Evolutionary conservation across 2,329 filamentous ascomycete species (phyloP), one percentile per base, ranked within the genome.

Genomic region (Sarocladium oryzae): DNA sequence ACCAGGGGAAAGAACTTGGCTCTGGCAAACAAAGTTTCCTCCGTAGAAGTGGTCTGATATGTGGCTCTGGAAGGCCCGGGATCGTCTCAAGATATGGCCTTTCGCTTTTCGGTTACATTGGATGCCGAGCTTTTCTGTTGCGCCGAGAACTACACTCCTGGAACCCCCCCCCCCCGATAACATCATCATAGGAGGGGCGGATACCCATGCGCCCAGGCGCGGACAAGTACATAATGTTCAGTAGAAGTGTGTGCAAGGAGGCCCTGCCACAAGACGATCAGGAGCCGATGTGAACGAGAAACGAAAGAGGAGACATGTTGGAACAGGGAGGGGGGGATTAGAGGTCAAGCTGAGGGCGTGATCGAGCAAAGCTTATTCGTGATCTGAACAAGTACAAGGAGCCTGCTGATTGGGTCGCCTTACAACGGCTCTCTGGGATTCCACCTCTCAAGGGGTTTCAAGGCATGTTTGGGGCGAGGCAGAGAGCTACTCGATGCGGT

Each of bases 51-150:
- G 43, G 43, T 48, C 43, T 48, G 43, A 48, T 48, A 33, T 18
- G 16, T 33, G 43, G 10, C n/a, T 15, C 43, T 33, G n/a, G 18
- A 13, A 21, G 28, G 28, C 26, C 15, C 43, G 26, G 43, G 43
- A 48, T 48, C 43, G 43, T 48, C 43, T 48, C 43, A 48, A 48
- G 8, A 23, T 4, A 3, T 16, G n/a, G 3, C 6, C 7, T 21
- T 21, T 33, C 20, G 26, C 15, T 48, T 32, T 21, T 33, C 43
- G 43, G 43, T 48, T 48, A 9, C 43, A 48, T 48, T 23, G 43
- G 43, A 48, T 48, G 43, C 43, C 43, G 43, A 48, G 43, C 24
- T 24, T 48, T 48, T 48, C 43, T 48, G 26, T 48, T 48, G 28
- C 43, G 28, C 23, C 3, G 13, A 26, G 23, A n/a, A 26, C n/a